Conservation (phyloP, 2,329 filamentous ascomycete species). For the Nakataea oryzae region DNA sequence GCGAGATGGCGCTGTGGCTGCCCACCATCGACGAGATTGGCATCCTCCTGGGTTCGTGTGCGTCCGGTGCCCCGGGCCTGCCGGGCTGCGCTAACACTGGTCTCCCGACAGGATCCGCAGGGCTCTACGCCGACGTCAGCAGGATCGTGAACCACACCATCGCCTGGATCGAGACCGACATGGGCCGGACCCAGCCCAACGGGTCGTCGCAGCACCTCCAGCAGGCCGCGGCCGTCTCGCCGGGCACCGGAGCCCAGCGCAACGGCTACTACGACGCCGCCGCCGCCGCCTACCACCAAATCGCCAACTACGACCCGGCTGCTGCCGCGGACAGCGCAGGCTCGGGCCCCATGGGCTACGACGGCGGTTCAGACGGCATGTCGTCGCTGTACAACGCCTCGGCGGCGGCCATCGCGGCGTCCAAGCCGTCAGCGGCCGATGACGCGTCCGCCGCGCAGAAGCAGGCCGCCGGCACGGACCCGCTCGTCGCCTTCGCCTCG, state of each 20-base stretch:
- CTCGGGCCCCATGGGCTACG: neutral
- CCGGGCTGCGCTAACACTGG: neutral
- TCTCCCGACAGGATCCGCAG: neutral
- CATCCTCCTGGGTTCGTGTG: constrained; percentile 49
- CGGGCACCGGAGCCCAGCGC: constrained; percentile 7
- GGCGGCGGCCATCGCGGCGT: neutral
- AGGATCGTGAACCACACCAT: constrained; percentile 40
- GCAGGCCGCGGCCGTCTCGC: neutral
- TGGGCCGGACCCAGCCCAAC: constrained; percentile 16
- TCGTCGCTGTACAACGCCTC: constrained; percentile 5
- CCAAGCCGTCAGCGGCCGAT: constrained; percentile 9
- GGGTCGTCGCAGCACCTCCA: constrained; percentile 13
- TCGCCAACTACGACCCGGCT: neutral
- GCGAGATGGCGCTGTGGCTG: constrained; percentile 62
- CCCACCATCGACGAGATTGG: constrained; percentile 58
- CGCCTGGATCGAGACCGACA: constrained; percentile 39
- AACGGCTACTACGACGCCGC: constrained; percentile 12
- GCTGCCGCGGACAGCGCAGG: neutral
- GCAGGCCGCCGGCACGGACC: constrained; percentile 15
- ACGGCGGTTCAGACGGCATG: neutral
- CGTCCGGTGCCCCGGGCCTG: neutral
- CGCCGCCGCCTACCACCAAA: neutral
- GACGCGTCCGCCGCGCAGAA: neutral
- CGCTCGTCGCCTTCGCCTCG: constrained; percentile 27
- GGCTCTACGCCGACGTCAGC: neutral